Base-by-base conservation (phyloP, 768 basidiomycete genomes). In the Phanerochaete sordida region DNA sequence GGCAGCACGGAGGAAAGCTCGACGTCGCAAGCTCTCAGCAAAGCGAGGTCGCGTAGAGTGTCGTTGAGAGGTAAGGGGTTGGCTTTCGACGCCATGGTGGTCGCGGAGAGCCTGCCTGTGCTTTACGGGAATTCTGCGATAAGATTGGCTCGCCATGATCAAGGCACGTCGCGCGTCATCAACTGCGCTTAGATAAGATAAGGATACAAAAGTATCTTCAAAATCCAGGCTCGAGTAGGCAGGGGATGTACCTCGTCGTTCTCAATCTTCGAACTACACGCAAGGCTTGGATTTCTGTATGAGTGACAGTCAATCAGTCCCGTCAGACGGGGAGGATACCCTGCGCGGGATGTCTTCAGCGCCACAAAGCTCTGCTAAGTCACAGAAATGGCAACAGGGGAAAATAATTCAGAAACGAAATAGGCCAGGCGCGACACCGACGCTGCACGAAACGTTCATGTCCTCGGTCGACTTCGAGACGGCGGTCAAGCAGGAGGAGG, bases 11-110 rank as follows among this genome's bases (percentile, higher is more conserved):
- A 57, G 5, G 74, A 66, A 19, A 82, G 64, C 61, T 80, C 75
- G 47, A 81, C 60, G 24, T 80, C 82, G 11, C 86, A 84, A 27
- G 83, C 83, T 28, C 87, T 82, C 21, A 92, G 74, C 31, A 90
- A 71, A 5, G 90, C 89, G 24, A 93, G 81, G 72, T 93, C 91
- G 13, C 81, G 85, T 37, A 91, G 77, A 7, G 84, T 84, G 58
- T 84, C 80, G 59, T 77, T 71, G 30, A 90, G 77, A 5, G 58
- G 27, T 19, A 59, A 50, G 1, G 58, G 58, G 39, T 51, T 59
- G 1, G 58, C 4, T 21, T 59, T 59, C 13, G 58, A 43, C 15
- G 53, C 19, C 53, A 54, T 54, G 31, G 37, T 43, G 53, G 35
- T 43, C 19, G 39, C 19, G 33, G 11, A 43, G 39, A 43, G 19